phyloP scores from a whole-genome alignment of 192 early-diverging fungal genomes.

The Coemansia sp. region DNA sequence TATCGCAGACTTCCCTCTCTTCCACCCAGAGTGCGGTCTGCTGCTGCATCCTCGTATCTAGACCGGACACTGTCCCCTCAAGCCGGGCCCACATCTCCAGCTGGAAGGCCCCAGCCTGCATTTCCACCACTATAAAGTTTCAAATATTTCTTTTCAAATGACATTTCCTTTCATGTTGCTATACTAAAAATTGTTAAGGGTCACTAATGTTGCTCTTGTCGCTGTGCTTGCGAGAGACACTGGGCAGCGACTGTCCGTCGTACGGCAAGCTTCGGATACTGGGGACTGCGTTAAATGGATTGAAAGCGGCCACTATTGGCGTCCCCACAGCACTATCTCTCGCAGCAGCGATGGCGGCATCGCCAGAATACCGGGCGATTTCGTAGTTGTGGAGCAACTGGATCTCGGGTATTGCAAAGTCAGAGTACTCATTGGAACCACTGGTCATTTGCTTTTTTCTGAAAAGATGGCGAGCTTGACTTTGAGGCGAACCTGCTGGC shows the following conservation, averaged over 20 bases:
- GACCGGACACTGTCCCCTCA: constrained; percentile 18
- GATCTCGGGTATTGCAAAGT: constrained; percentile 6
- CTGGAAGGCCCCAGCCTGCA: constrained; percentile 13
- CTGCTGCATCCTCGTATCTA: constrained; percentile 33
- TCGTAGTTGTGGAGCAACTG: constrained; percentile 16
- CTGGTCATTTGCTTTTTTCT: constrained; percentile 1
- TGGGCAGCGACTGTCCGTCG: constrained; percentile 11
- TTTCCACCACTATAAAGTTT: constrained; percentile 10
- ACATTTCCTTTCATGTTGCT: constrained; percentile 5
- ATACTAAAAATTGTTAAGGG: not conserved
- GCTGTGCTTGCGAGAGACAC: constrained; percentile 21
- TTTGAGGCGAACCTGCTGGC: too few species aligned
- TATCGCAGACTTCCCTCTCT: constrained; percentile 45
- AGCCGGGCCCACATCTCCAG: constrained; percentile 7
- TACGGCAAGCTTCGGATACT: constrained; percentile 30
- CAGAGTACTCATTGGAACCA: not conserved
- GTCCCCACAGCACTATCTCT: constrained; percentile 16
- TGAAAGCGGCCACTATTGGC: constrained; percentile 16
- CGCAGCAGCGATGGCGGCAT: constrained; percentile 36
- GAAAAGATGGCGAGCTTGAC: not conserved
- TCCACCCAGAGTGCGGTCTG: constrained; percentile 38
- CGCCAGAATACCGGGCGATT: constrained; percentile 24
- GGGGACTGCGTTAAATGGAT: constrained; percentile 34
- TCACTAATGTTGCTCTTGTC: constrained; percentile 14
- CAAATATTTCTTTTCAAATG: not conserved